Percentiles rank a stretch among this genome's conserved stretches.
These are phyloP conservation scores for Pleurozium schreberi DNA, from an alignment of 225 moss, liverwort and hornwort genomes.

Conservation along the genomic window DNA sequence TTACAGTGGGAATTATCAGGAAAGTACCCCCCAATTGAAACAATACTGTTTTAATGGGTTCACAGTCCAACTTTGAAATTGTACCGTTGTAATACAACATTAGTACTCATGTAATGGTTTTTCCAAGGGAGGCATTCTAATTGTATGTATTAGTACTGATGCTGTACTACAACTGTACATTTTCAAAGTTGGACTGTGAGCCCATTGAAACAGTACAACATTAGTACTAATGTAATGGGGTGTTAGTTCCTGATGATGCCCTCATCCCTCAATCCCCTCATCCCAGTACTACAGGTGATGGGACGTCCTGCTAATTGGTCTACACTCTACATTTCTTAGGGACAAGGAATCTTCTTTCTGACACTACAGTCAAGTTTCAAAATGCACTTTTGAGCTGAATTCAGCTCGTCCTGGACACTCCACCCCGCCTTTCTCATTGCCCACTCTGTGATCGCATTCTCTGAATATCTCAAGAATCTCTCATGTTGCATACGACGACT, in stretches of 20 bases:
- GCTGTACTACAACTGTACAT: no score
- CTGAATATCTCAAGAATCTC: neutral
- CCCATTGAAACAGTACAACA: no score
- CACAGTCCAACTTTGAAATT: no score
- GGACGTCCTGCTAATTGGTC: neutral
- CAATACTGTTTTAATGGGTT: no score
- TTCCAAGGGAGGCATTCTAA: no score
- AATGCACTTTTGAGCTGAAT: neutral
- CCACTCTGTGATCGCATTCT: neutral
- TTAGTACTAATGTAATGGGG: neutral
- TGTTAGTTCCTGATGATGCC: no score
- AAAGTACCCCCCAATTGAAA: no score
- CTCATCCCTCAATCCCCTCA: neutral
- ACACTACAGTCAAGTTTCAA: neutral
- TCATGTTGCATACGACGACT: neutral
- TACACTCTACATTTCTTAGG: neutral
- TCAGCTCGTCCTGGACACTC: neutral
- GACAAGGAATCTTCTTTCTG: neutral
- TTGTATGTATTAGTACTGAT: no score
- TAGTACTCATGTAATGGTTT: no score
- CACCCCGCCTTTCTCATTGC: neutral
- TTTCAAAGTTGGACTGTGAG: no score
- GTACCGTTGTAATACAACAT: no score
- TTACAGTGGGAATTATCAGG: no score
- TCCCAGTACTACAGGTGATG: neutral